Evolutionary conservation across 1,284 basidiomycete species (phyloP), one percentile per base, ranked within the genome.

Genomic region (Puccinia coronata): DNA sequence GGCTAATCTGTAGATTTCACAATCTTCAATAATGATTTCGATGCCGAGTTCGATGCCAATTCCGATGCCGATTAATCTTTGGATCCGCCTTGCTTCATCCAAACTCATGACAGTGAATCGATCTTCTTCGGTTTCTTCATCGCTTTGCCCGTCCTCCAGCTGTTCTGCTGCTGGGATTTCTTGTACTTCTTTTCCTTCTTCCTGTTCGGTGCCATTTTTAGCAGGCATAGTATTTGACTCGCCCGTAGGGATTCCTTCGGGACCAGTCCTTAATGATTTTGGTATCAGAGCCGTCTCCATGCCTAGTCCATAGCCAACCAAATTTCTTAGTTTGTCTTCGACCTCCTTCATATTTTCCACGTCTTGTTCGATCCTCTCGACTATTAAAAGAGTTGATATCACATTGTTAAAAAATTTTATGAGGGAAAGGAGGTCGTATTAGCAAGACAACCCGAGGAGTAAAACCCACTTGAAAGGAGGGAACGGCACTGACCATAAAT

Each of bases 91-190:
- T 36, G 96, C 96, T 86, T 99, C 96, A 57, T 88, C 88, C 83
- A 92, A 91, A 2, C 92, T 92, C 94, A 95, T 98, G 87, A 99
- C 94, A 61, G 91, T 90, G 86, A 99, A 98, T 87, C 98, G 95
- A 85, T 98, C 90, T 85, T 96, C 93, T 36, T 71, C 69, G 16
- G 18, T 5, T 6, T 14, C 49, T 69, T 81, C 81, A 41, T 83
- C 41, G 25, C 78, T 55, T 51, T 70, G 59, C 71, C 72, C 61
- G 49, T 76, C 59, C 43, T 47, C 28, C 23, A 63, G 6, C 36
- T 53, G 18, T 16, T 53, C 39, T 41, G 25, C 28, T 57, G n/a
- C 20, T 28, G 16, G 59, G 51, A 11, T 41, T 69, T 83, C 82
- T 49, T 82, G 71, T 47, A n/a, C 3, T 2, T 31, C 59, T 20